phyloP scores from a whole-genome alignment of 352 stramenopile genomes.

The Phytopythium litorale region DNA sequence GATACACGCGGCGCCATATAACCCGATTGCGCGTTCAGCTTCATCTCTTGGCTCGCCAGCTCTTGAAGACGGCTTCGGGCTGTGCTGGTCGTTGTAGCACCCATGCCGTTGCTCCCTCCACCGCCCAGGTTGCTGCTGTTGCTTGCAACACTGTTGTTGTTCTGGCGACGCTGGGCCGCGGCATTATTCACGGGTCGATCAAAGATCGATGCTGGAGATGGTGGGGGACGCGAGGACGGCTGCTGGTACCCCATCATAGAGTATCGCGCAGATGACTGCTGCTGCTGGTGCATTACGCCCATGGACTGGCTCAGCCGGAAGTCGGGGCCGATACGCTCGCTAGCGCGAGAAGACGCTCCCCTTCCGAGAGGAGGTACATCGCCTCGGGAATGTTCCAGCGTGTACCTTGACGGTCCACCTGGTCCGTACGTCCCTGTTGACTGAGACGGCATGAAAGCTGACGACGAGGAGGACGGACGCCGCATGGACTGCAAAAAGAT shows the following conservation, averaged over 20 bases:
- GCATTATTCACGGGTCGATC: slow-evolving; percentile 35
- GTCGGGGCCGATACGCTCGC: slow-evolving; percentile 28
- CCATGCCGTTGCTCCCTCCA: slow-evolving; percentile 14
- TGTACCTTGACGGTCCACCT: neutral
- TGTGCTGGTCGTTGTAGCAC: slow-evolving; percentile 13
- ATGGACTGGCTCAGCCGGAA: slow-evolving; percentile 33
- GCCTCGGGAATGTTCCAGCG: neutral
- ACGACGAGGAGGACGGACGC: slow-evolving; percentile 9
- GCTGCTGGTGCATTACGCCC: slow-evolving; percentile 1
- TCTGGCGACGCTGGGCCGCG: slow-evolving; percentile 7
- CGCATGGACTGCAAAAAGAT: slow-evolving; percentile 78
- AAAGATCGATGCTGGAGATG: slow-evolving; percentile 53
- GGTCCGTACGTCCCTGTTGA: neutral
- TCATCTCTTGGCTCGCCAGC: slow-evolving; percentile 23
- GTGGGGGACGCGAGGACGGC: slow-evolving; percentile 4
- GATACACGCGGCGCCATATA: neutral
- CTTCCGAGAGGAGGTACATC: slow-evolving; percentile 3
- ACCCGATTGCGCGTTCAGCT: neutral
- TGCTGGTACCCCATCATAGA: slow-evolving; percentile 28
- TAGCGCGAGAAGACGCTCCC: slow-evolving; percentile 12
- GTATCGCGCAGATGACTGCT: neutral
- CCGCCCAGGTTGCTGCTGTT: slow-evolving; percentile 20
- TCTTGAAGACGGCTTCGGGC: slow-evolving; percentile 23
- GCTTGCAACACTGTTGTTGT: slow-evolving; percentile 6
- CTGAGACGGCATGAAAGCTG: neutral